Percentiles rank a stretch among this genome's conserved stretches.
Evolutionary conservation across 495 filamentous ascomycete genomes (phyloP).

Genomic region (Hypomontagnella submonticulosa): DNA sequence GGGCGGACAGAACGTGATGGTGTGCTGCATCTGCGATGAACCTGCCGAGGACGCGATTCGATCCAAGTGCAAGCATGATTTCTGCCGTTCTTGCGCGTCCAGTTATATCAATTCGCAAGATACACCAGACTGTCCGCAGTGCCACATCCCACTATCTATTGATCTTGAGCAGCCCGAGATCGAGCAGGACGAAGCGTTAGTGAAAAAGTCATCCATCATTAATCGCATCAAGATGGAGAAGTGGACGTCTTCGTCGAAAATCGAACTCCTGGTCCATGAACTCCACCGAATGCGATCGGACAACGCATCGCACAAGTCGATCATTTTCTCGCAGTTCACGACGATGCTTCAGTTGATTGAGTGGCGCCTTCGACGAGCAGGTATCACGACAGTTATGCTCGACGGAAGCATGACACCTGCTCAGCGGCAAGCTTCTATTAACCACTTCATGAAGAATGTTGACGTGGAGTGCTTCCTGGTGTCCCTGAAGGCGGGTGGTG

Average conservation of each 20-base stretch:
- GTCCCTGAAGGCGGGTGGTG: conserved; percentile 93
- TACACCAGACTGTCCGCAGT: conserved; percentile 85
- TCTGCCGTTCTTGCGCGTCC: conserved; percentile 89
- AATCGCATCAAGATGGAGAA: conserved; percentile 97
- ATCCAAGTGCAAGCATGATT: conserved; percentile 92
- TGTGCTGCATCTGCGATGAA: conserved; percentile 95
- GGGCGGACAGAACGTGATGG: conserved; percentile 88
- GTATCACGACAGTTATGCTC: conserved; percentile 97
- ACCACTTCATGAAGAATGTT: conserved; percentile 91
- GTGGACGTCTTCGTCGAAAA: conserved; percentile 98
- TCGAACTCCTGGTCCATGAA: conserved; percentile 94
- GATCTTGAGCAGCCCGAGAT: conserved; percentile 94
- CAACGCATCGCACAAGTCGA: conserved; percentile 92
- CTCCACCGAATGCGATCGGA: conserved; percentile 87
- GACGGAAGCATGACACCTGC: conserved; percentile 95
- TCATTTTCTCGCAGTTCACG: conserved; percentile 97
- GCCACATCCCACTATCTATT: conserved; percentile 88
- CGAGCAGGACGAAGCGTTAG: conserved; percentile 81
- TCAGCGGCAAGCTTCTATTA: conserved; percentile 89
- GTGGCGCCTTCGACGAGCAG: conserved; percentile 93
- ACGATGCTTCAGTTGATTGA: conserved; percentile 97
- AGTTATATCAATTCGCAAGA: conserved; percentile 82
- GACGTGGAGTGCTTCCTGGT: conserved; percentile 96
- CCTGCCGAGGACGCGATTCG: conserved; percentile 93
- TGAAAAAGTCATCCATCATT: conserved; percentile 96